Evolutionary conservation across 2,329 filamentous ascomycete species (phyloP).

Genomic region (Trichoderma sp.): DNA sequence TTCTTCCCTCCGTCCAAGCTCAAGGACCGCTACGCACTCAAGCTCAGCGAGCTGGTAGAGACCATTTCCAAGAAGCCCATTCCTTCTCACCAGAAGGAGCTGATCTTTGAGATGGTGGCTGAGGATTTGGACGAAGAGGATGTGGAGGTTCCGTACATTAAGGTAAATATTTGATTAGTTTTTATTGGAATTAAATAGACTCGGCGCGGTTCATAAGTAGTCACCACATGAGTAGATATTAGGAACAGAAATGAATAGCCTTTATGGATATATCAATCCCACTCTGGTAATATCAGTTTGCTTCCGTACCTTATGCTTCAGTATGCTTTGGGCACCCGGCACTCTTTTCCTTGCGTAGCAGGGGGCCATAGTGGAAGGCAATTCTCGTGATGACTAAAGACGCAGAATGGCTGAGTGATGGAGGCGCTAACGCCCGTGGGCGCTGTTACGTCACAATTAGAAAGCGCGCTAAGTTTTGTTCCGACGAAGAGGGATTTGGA

Average conservation of each 20-base stretch:
- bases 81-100: slow-evolving; percentile 85
- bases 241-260: neutral
- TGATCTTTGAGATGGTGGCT: slow-evolving; percentile 94
- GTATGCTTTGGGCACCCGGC: neutral
- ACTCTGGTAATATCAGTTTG: no score
- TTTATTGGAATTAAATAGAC: slow-evolving; percentile 5
- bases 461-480: slow-evolving; percentile 25
- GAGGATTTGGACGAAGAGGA: slow-evolving; percentile 89
- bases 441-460: slow-evolving; percentile 36
- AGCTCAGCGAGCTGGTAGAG: slow-evolving; percentile 84
- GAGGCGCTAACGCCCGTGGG: neutral
- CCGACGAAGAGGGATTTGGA: neutral
- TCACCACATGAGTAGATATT: slow-evolving; percentile 7
- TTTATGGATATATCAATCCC: neutral
- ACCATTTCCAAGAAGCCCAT: slow-evolving; percentile 89
- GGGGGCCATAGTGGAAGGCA: neutral
- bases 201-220: neutral
- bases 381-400: slow-evolving; percentile 1
- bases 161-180: slow-evolving; percentile 59
- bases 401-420: slow-evolving; percentile 1
- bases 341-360: neutral
- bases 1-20: slow-evolving; percentile 81
- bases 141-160: slow-evolving; percentile 95
- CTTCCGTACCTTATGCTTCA: neutral
- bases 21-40: slow-evolving; percentile 78